Percentiles rank a stretch among this genome's conserved stretches.
These are phyloP conservation scores for Stagonosporopsis vannaccii DNA, from an alignment of 2,329 filamentous ascomycete genomes.

Conservation along the genomic window DNA sequence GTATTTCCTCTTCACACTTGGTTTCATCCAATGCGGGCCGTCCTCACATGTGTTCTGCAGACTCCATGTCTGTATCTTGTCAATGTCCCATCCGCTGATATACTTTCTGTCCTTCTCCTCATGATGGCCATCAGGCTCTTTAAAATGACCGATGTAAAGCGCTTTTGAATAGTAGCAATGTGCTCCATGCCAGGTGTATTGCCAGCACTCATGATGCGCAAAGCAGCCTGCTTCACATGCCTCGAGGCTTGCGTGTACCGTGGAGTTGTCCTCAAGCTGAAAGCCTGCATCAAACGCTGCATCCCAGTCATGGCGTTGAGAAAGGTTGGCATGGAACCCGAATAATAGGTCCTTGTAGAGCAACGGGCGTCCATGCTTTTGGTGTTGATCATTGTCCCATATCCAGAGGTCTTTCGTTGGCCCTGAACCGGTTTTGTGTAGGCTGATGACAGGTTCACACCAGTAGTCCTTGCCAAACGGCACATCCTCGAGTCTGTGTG, in stretches of 20 bases:
- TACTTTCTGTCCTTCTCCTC: conserved; percentile 20
- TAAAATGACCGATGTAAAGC: conserved; percentile 19
- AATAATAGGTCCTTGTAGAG: conserved; percentile 20
- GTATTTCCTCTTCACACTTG: conserved; percentile 15
- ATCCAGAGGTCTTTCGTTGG: conserved; percentile 55
- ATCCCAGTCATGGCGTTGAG: conserved; percentile 16
- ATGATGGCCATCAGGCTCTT: conserved; percentile 29
- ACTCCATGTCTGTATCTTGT: conserved; percentile 29
- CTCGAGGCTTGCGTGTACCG: conserved; percentile 5
- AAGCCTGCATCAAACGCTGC: conserved; percentile 19
- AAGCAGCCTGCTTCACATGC: conserved; percentile 18
- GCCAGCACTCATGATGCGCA: conserved; percentile 17
- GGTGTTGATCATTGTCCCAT: conserved; percentile 45
- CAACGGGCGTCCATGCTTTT: conserved; percentile 12
- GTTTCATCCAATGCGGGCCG: conserved; percentile 22
- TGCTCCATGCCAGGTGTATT: conserved; percentile 25
- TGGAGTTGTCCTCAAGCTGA: conserved; percentile 7
- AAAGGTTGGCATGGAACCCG: conserved; percentile 12
- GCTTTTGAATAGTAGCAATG: conserved; percentile 33
- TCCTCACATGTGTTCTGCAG: conserved; percentile 19
- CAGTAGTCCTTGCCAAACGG: conserved; percentile 44
- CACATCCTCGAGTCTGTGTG: conserved; percentile 44
- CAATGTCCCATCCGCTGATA: conserved; percentile 39
- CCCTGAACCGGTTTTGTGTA: conserved; percentile 41
- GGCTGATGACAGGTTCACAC: conserved; percentile 48